Evolutionary conservation across 768 basidiomycete genomes (phyloP).

Genomic region (Boletus barrowsii): DNA sequence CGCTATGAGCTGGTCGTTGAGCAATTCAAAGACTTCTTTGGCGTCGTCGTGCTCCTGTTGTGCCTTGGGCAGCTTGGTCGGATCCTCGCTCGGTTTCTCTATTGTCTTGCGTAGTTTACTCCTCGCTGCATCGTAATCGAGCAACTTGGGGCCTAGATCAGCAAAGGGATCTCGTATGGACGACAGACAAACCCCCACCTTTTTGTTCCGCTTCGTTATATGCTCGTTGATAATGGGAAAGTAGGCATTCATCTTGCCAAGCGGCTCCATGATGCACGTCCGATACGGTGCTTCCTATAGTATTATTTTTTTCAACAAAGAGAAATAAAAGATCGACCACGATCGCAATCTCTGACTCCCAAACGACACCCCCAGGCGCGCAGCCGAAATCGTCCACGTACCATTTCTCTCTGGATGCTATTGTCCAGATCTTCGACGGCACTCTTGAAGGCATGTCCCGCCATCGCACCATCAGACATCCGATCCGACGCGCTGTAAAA

Average conservation of each 20-base stretch:
- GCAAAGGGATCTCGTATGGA: not conserved
- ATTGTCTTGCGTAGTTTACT: constrained; percentile 85
- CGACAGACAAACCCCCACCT: constrained; percentile 47
- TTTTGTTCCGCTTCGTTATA: constrained; percentile 93
- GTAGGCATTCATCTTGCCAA: constrained; percentile 96
- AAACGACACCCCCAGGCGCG: not conserved
- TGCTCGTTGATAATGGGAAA: constrained; percentile 93
- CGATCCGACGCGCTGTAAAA: constrained; percentile 89
- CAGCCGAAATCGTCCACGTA: constrained; percentile 38
- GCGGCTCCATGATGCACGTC: constrained; percentile 90
- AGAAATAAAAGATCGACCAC: not conserved
- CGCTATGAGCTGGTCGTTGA: constrained; percentile 88
- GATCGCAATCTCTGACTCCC: not conserved
- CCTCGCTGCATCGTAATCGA: constrained; percentile 93
- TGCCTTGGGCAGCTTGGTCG: constrained; percentile 87
- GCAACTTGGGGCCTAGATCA: constrained; percentile 49
- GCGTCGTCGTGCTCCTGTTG: constrained; percentile 96
- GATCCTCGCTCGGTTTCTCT: constrained; percentile 92
- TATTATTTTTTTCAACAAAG: not conserved
- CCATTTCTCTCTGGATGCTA: constrained; percentile 80
- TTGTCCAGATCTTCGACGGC: constrained; percentile 92
- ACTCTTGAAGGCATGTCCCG: constrained; percentile 92
- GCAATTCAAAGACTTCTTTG: constrained; percentile 88
- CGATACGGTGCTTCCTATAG: constrained; percentile 88
- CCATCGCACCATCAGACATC: constrained; percentile 90